Evolutionary conservation across 2,329 filamentous ascomycete genomes (phyloP).

Genomic region (Coniella lustricola): DNA sequence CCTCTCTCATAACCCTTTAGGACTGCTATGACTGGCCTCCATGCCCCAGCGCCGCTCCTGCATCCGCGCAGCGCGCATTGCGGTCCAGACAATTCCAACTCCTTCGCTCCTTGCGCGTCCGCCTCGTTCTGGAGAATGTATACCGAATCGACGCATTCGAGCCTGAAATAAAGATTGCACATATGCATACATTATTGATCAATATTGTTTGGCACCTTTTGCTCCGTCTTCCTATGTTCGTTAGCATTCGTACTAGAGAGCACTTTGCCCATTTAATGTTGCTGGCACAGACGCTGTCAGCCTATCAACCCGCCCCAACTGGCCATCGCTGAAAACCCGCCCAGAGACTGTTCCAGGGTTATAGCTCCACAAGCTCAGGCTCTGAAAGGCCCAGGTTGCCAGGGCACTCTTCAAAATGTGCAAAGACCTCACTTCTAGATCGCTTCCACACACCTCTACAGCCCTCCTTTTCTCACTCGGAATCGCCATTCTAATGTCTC

Average conservation of each 20-base stretch:
- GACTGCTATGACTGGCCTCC: not conserved
- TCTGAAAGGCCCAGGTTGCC: too few relatives aligned
- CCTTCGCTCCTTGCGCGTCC: slow-evolving; percentile 6
- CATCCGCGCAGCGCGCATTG: slow-evolving; percentile 5
- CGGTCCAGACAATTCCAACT: slow-evolving; percentile 8
- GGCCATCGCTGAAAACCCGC: slow-evolving; percentile 2
- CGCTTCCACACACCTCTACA: too few relatives aligned
- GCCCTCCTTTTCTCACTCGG: too few relatives aligned
- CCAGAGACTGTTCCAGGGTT: slow-evolving; percentile 3
- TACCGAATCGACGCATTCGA: not conserved
- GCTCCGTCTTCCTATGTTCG: too few relatives aligned
- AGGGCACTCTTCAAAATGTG: too few relatives aligned
- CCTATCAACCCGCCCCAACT: slow-evolving; percentile 10
- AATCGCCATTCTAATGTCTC: not conserved
- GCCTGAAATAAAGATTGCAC: not conserved
- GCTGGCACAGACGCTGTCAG: slow-evolving; percentile 4
- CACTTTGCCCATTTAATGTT: not conserved
- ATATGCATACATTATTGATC: not conserved
- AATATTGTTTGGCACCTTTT: too few relatives aligned
- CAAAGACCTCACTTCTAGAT: too few relatives aligned
- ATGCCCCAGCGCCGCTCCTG: not conserved
- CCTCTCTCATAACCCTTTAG: slow-evolving; percentile 4
- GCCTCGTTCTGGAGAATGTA: not conserved
- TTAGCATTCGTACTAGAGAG: too few relatives aligned
- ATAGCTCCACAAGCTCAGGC: too few relatives aligned